A percentile compares a stretch with the other conserved stretches of the same genome.
phyloP scores from a whole-genome alignment of 2,329 filamentous ascomycete species.

The Sporothrix humicola region DNA sequence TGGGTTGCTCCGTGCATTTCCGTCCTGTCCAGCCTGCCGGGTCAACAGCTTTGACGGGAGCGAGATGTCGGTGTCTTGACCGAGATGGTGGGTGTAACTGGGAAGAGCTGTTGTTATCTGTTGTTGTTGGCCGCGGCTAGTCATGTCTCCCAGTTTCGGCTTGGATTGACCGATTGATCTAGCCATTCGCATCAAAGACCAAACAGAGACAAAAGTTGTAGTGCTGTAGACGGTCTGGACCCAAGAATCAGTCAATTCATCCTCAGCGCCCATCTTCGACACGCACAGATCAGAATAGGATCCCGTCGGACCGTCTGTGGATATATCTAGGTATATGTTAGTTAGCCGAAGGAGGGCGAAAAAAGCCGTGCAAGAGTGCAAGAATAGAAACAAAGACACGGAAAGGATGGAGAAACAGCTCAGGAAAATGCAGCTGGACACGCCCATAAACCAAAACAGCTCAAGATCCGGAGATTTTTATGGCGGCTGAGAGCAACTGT shows the following conservation, averaged over 20 bases:
- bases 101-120: too few species aligned
- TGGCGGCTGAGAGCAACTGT: background rate
- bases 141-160: background rate
- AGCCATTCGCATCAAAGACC: background rate
- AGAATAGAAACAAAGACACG: background rate
- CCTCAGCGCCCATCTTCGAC: background rate
- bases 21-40: background rate
- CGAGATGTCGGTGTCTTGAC: conserved; percentile 11
- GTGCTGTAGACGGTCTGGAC: background rate
- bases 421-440: background rate
- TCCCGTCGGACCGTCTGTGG: background rate
- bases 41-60: conserved; percentile 4
- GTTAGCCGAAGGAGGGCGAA: background rate
- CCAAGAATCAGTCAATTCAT: background rate
- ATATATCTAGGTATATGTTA: background rate
- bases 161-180: background rate
- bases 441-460: background rate
- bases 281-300: background rate
- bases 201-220: background rate
- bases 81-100: background rate
- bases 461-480: background rate
- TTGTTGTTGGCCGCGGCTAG: background rate
- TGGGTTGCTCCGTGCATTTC: background rate
- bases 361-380: background rate
- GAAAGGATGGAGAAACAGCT: background rate